Evolutionary conservation across 2,329 filamentous ascomycete species (phyloP).

Genomic region (Orbilia blumenaviensis): DNA sequence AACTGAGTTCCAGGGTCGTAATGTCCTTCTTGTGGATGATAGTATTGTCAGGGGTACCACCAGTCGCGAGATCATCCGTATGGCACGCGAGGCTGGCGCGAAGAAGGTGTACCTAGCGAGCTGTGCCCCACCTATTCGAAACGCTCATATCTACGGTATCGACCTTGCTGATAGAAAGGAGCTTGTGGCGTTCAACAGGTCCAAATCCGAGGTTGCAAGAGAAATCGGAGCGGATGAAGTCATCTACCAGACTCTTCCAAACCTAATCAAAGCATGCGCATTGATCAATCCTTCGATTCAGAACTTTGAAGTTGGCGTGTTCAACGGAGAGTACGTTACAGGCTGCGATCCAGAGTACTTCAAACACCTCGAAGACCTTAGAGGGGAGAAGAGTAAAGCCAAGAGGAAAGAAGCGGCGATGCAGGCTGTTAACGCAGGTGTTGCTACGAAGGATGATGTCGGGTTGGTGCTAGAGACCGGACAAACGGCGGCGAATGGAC

Average conservation of each 20-base stretch:
- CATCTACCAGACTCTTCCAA: constrained; percentile 78
- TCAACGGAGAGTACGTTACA: constrained; percentile 87
- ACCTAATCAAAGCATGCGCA: constrained; percentile 80
- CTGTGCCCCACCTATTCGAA: constrained; percentile 80
- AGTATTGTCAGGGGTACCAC: constrained; percentile 89
- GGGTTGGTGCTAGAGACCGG: constrained; percentile 67
- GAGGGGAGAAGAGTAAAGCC: constrained; percentile 74
- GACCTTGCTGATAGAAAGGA: constrained; percentile 77
- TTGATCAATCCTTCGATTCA: constrained; percentile 70
- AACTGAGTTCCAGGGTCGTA: constrained; percentile 81
- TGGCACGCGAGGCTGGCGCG: constrained; percentile 85
- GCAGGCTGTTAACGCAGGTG: constrained; percentile 71
- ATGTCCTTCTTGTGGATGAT: constrained; percentile 86
- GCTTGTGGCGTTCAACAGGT: constrained; percentile 75
- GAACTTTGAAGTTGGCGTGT: constrained; percentile 89
- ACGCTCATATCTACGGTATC: constrained; percentile 87
- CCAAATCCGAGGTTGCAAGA: constrained; percentile 69
- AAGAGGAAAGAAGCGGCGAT: constrained; percentile 73
- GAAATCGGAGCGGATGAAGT: constrained; percentile 79
- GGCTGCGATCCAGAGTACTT: constrained; percentile 83
- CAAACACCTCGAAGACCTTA: constrained; percentile 75
- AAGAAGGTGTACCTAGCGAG: constrained; percentile 83
- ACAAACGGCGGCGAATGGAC: constrained; percentile 68
- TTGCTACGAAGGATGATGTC: constrained; percentile 70
- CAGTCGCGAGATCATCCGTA: constrained; percentile 78